Evolutionary conservation across 2,329 filamentous ascomycete genomes (phyloP), one percentile per base, ranked within the genome.

Genomic region (Aspergillus sp.): DNA sequence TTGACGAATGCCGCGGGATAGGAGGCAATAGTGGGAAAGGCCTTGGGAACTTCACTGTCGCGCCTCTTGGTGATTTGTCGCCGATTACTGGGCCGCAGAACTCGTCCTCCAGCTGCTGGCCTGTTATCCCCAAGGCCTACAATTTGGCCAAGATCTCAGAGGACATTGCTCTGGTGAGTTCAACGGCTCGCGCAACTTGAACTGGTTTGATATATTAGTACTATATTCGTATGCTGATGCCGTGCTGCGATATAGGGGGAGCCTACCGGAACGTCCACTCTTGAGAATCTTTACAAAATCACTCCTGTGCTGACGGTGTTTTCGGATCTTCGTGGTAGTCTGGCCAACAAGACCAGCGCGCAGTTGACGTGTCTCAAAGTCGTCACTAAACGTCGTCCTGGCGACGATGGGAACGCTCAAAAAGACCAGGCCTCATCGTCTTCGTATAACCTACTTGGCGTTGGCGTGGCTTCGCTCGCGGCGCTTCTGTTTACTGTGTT

Each of bases 351-450:
- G n/a, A 33, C 41, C 25, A 35, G 34, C n/a, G 32, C 41, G 3
- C 36, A 41, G 30, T 29, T 45, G 14, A 43, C 41, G 10, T 45
- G 42, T 15, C 30, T 43, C 10, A 45, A 45, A 15, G 29, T 38
- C 5, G 36, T 45, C 12, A n/a, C n/a, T n/a, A 40, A 26, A 14
- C 12, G 15, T 14, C 12, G 24, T 6, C 24, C 24, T 26, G 24
- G 12, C 12, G 24, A 26, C 12, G 24, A 26, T n/a, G n/a, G n/a
- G n/a, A n/a, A n/a, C n/a, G n/a, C n/a, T n/a, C n/a, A n/a, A n/a
- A n/a, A n/a, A n/a, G n/a, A n/a, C n/a, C n/a, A n/a, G n/a, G n/a
- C n/a, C n/a, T n/a, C n/a, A n/a, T n/a, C n/a, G n/a, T n/a, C n/a
- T n/a, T n/a, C n/a, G n/a, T n/a, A n/a, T n/a, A n/a, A n/a, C n/a